Evolutionary conservation across 2,329 filamentous ascomycete genomes (phyloP).

Genomic region (Fusarium dimerum): DNA sequence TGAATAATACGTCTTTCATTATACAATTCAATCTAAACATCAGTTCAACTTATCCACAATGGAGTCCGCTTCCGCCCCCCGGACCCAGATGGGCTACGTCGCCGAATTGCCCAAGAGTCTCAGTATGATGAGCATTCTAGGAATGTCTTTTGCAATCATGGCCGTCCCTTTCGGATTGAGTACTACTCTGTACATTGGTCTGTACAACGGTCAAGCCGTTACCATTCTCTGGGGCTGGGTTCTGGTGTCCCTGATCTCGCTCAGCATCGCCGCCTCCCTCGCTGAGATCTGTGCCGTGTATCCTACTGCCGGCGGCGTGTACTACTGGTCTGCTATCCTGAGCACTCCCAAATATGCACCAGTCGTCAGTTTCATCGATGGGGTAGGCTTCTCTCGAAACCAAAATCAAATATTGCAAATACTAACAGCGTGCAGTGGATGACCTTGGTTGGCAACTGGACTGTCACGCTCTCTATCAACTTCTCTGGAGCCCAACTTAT

Average conservation of each 20-base stretch:
- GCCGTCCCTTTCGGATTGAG: constrained; percentile 52
- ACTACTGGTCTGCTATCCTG: constrained; percentile 72
- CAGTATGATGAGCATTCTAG: constrained; percentile 48
- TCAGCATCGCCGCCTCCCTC: constrained; percentile 70
- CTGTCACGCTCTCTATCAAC: constrained; percentile 67
- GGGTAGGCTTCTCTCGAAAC: constrained; percentile 26
- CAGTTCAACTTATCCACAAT: constrained; percentile 4
- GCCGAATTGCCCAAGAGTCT: constrained; percentile 50
- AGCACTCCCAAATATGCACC: constrained; percentile 61
- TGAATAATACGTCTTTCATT: neutral
- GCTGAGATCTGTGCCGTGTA: constrained; percentile 72
- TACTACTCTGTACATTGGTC: constrained; percentile 47
- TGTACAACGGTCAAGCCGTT: constrained; percentile 70
- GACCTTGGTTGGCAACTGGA: constrained; percentile 70
- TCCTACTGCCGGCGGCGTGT: constrained; percentile 61
- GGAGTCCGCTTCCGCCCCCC: constrained; percentile 11
- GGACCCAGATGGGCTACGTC: constrained; percentile 45
- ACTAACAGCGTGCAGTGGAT: constrained; percentile 52
- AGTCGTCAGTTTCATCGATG: constrained; percentile 68
- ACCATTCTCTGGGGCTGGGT: constrained; percentile 73
- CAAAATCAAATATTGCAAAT: too few species aligned
- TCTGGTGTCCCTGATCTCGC: constrained; percentile 65
- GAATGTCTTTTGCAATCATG: constrained; percentile 50
- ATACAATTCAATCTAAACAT: neutral
- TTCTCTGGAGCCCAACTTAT: constrained; percentile 69